Conservation (phyloP, 1,139 yeast species). For the Yamadazyma sp. region DNA sequence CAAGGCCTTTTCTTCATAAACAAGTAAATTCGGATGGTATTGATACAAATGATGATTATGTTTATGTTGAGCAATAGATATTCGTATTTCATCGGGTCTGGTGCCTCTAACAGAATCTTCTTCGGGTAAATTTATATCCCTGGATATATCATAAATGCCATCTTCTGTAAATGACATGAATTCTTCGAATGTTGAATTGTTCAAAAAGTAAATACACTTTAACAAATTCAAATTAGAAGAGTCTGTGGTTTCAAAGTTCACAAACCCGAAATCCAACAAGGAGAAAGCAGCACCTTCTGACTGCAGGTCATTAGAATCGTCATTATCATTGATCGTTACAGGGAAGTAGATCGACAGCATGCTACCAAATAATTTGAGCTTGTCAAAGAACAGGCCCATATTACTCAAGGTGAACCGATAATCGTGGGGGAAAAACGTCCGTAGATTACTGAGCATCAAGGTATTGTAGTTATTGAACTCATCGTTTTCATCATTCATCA, state of each 20-base stretch:
- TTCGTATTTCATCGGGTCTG: conserved; percentile 17
- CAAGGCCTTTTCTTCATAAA: conserved; percentile 7
- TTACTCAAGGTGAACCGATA: conserved; percentile 15
- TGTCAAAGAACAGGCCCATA: conserved; percentile 25
- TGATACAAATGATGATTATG: conserved; percentile 35
- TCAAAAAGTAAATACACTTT: conserved; percentile 31
- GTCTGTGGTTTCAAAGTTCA: conserved; percentile 23
- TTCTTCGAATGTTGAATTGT: conserved; percentile 26
- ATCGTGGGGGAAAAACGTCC: conserved; percentile 25
- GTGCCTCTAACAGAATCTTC: conserved; percentile 31
- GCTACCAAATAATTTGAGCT: conserved; percentile 38
- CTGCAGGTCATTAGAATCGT: conserved; percentile 9
- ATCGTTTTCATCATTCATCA: conserved; percentile 14
- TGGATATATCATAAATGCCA: conserved; percentile 15
- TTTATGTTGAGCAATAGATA: conserved; percentile 41
- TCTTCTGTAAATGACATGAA: conserved; percentile 20
- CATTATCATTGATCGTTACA: background rate
- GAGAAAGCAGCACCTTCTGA: conserved; percentile 16
- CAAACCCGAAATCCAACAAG: conserved; percentile 31
- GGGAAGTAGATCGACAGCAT: conserved; percentile 51
- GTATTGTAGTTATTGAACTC: conserved; percentile 32
- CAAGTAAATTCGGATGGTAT: conserved; percentile 14
- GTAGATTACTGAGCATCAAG: conserved; percentile 46
- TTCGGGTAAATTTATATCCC: conserved; percentile 9
- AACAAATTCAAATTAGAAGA: conserved; percentile 24